Base-by-base conservation (phyloP, 2,329 filamentous ascomycete genomes). In the Cordyceps farinosa region DNA sequence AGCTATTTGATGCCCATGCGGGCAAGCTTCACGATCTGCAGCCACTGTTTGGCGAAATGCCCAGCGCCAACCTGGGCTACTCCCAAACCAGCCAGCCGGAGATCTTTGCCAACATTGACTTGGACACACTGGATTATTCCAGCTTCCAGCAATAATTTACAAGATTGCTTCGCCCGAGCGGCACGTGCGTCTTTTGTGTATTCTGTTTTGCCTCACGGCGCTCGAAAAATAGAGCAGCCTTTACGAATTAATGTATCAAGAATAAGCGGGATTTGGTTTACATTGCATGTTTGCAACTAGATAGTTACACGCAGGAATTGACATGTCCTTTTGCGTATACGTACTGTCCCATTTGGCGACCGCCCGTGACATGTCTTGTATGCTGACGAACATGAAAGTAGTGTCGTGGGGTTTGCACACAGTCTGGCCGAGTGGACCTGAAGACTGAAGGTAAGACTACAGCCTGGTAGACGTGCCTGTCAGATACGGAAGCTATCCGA, bases 11-110 rank as follows among this genome's bases (percentile, higher is more conserved):
- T 2, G 69, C 67, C 11, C 69, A 70, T 40, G 71, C 76, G 58
- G 72, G 73, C 59, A 82, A 84, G 70, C 66, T 72, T 4, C 70
- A 74, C 36, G 74, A 76, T 8, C 76, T 78, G 48, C 77, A 82
- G 50, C 71, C 76, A 1, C 75, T 86, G 2, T 85, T 86, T 65
- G 77, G 75, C 13, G 79, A 84, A 45, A 71, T 83, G 4, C 79
- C 82, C 2, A 84, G 81, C 66, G 74, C 82, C 40, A 77, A 79
- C 51, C 73, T 81, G 45, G 81, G 81, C 30, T 85, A 80, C 69
- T 82, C 79, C 3, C 84, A 86, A 67, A 76, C 76, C 15, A 79
- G 79, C 3, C 81, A 83, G 42, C 80, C 82, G 60, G 82, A 84
- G 51, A 74, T 84, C 27, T 79, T 82, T 64, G 71, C 74, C n/a